Conservation (phyloP, 1,284 basidiomycete species). For the Cryptococcus wingfieldii region DNA sequence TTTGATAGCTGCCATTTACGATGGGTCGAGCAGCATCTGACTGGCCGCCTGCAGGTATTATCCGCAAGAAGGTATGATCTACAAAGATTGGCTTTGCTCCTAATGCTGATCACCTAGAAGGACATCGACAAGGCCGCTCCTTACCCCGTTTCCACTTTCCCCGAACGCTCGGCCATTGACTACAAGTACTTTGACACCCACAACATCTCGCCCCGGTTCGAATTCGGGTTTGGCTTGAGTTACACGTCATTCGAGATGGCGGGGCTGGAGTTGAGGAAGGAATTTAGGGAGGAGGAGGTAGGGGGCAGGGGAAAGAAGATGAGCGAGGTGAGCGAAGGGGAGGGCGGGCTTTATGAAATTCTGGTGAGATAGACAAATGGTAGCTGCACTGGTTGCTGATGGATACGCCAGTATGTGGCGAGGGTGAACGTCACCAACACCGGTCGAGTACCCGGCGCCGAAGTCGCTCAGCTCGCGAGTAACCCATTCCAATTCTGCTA, state of each 20-base stretch:
- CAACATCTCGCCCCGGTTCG: constrained; percentile 45
- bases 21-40: constrained; percentile 13
- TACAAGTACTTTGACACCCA: constrained; percentile 49
- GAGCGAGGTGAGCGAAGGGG: constrained; percentile 45
- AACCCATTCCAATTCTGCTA: too few relatives aligned
- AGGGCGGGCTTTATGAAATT: constrained; percentile 43
- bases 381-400: constrained; percentile 1
- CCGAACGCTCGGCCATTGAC: constrained; percentile 45
- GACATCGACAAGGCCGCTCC: background rate
- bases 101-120: background rate
- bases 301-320: constrained; percentile 47
- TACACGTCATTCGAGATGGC: constrained; percentile 48
- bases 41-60: background rate
- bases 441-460: constrained; percentile 42
- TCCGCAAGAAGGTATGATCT: background rate
- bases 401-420: constrained; percentile 18
- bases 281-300: constrained; percentile 9
- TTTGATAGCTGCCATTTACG: background rate
- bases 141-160: constrained; percentile 6
- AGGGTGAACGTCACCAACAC: constrained; percentile 47
- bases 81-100: background rate
- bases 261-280: constrained; percentile 27
- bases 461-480: constrained; percentile 46
- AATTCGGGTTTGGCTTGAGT: constrained; percentile 48
- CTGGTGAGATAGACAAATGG: constrained; percentile 14